Percentiles rank a stretch among this genome's conserved stretches.
Conservation (phyloP, 352 stramenopile species). For the Phytophthora ohioensis region DNA sequence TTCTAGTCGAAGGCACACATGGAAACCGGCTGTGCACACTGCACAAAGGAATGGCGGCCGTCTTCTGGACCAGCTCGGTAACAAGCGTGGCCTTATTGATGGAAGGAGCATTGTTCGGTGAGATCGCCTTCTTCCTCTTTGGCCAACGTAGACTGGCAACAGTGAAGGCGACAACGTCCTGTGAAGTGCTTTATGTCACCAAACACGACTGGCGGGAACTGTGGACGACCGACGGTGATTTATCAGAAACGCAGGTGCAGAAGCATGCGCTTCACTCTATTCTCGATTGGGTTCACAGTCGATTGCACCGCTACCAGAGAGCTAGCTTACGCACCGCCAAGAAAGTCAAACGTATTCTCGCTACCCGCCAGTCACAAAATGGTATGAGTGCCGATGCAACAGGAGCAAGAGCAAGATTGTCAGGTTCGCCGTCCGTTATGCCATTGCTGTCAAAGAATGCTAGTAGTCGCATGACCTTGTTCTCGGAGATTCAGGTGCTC, state of each 20-base stretch:
- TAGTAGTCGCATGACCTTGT: constrained; percentile 30
- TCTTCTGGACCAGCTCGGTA: constrained; percentile 61
- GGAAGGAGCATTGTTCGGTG: constrained; percentile 72
- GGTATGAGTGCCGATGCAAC: not conserved
- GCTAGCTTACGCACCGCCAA: constrained; percentile 43
- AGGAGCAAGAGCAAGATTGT: constrained; percentile 2
- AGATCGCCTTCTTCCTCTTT: constrained; percentile 75
- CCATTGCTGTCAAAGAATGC: constrained; percentile 10
- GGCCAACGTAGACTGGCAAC: constrained; percentile 63
- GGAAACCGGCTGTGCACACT: constrained; percentile 69
- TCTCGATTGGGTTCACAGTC: constrained; percentile 62
- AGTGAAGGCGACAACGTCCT: constrained; percentile 67
- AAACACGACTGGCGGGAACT: constrained; percentile 75
- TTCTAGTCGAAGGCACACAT: constrained; percentile 67
- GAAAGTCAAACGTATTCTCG: constrained; percentile 47
- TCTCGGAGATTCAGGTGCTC: constrained; percentile 48
- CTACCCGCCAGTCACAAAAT: constrained; percentile 7
- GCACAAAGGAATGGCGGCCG: constrained; percentile 62
- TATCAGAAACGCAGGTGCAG: constrained; percentile 57
- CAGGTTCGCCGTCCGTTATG: not conserved
- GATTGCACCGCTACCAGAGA: constrained; percentile 55
- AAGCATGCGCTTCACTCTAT: constrained; percentile 67
- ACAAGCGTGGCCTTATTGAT: constrained; percentile 65
- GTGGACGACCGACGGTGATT: constrained; percentile 50
- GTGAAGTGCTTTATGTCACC: constrained; percentile 71